phyloP scores from a whole-genome alignment of 306 rosid genomes.

The Elaeagnus macrophylla region DNA sequence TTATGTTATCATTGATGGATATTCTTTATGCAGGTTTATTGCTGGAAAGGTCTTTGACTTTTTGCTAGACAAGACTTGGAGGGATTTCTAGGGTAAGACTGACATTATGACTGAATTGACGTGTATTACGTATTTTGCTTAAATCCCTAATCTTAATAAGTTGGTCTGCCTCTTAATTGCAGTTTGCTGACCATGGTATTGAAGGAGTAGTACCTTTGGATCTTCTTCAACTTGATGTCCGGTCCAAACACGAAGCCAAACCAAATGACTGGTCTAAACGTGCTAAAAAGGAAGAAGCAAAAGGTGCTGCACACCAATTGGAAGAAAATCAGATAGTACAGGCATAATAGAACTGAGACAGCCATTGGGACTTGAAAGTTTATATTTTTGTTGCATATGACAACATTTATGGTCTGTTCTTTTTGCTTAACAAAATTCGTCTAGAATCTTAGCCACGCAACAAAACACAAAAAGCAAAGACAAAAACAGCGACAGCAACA shows the following conservation, averaged over 20 bases:
- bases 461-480: no score
- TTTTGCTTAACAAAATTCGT: no score
- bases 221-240: conserved; percentile 74
- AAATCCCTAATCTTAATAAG: background rate
- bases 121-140: background rate
- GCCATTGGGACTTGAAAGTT: conserved; percentile 11
- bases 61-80: conserved; percentile 96
- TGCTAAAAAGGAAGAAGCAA: conserved; percentile 73
- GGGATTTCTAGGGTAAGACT: conserved; percentile 72
- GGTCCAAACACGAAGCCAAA: conserved; percentile 73
- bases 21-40: conserved; percentile 62
- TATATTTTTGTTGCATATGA: no score
- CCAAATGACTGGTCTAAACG: conserved; percentile 77
- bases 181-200: conserved; percentile 84
- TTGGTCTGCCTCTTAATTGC: conserved; percentile 21
- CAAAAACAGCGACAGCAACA: no score
- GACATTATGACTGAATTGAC: background rate
- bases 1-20: background rate
- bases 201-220: conserved; percentile 94
- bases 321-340: conserved; percentile 82
- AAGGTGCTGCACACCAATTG: conserved; percentile 46
- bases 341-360: background rate
- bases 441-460: no score
- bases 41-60: conserved; percentile 96
- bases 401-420: no score